Percentiles rank a stretch among this genome's conserved stretches.
phyloP scores from a whole-genome alignment of 1,284 basidiomycete genomes.

The Ceratorhiza oryzae-sativae region DNA sequence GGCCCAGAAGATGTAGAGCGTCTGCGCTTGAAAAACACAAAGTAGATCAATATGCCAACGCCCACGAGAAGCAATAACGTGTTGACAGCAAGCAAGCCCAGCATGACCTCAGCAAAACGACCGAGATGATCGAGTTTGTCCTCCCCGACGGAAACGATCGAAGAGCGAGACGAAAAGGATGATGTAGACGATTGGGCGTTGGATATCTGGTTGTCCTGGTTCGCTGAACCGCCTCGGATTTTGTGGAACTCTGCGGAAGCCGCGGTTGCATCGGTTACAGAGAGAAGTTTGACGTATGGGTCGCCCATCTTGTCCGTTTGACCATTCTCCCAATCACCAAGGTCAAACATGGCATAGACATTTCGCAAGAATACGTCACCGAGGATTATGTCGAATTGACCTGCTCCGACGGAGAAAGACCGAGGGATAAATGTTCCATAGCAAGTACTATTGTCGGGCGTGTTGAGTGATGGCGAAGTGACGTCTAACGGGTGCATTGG shows the following conservation, averaged over 20 bases:
- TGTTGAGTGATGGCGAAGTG: constrained; percentile 54
- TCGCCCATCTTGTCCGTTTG: constrained; percentile 54
- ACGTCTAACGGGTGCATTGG: constrained; percentile 71
- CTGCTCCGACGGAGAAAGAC: constrained; percentile 59
- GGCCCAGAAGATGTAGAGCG: neutral
- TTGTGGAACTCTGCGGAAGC: constrained; percentile 74
- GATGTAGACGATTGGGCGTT: constrained; percentile 18
- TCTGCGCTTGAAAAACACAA: constrained; percentile 27
- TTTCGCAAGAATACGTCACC: constrained; percentile 85
- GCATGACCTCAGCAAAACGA: constrained; percentile 23
- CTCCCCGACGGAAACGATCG: constrained; percentile 1
- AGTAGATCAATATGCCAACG: constrained; percentile 12
- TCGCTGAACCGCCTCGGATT: constrained; percentile 61
- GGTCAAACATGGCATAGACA: constrained; percentile 84
- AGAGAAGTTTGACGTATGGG: constrained; percentile 76
- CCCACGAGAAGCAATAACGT: constrained; percentile 4
- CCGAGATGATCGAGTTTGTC: neutral
- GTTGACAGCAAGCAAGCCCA: constrained; percentile 16
- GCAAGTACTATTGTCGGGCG: constrained; percentile 53
- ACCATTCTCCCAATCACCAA: constrained; percentile 75
- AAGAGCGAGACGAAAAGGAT: neutral
- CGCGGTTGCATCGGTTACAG: constrained; percentile 68
- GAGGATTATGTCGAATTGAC: constrained; percentile 73
- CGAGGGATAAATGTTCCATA: constrained; percentile 68
- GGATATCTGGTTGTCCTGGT: constrained; percentile 27